phyloP scores from a whole-genome alignment of 441 rosid genomes.

The Pelargonium cotyledonis region DNA sequence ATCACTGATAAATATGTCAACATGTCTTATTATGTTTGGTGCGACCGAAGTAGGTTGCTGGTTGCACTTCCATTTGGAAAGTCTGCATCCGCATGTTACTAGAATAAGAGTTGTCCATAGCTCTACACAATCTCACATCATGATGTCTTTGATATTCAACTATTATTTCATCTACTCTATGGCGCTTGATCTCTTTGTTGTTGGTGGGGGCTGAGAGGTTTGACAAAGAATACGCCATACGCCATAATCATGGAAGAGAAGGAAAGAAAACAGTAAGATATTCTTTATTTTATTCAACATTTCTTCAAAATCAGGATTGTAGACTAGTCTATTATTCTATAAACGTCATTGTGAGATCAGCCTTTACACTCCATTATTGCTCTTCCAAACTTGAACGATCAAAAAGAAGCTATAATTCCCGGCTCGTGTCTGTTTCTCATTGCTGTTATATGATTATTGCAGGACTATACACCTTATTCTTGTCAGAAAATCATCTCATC shows the following conservation, averaged over 20 bases:
- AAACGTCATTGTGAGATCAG: not conserved
- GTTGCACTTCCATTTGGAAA: not conserved
- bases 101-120: constrained; percentile 4
- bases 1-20: too few species aligned
- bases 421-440: not conserved
- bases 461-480: constrained; percentile 95
- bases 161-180: constrained; percentile 5
- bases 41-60: not conserved
- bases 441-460: constrained; percentile 23
- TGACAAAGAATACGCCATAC: constrained; percentile 80
- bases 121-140: not conserved
- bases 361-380: not conserved
- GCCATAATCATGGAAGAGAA: constrained; percentile 90
- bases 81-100: not conserved
- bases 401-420: not conserved
- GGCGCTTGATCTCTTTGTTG: constrained; percentile 13
- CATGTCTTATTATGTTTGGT: not conserved
- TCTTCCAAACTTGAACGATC: not conserved
- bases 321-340: too few species aligned
- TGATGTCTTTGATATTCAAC: not conserved
- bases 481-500: constrained; percentile 75
- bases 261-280: constrained; percentile 82
- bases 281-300: not conserved
- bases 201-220: constrained; percentile 91
- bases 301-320: too few species aligned